Evolutionary conservation across 1,139 yeast species (phyloP).

Genomic region (Citeromyces hawaiiensis): DNA sequence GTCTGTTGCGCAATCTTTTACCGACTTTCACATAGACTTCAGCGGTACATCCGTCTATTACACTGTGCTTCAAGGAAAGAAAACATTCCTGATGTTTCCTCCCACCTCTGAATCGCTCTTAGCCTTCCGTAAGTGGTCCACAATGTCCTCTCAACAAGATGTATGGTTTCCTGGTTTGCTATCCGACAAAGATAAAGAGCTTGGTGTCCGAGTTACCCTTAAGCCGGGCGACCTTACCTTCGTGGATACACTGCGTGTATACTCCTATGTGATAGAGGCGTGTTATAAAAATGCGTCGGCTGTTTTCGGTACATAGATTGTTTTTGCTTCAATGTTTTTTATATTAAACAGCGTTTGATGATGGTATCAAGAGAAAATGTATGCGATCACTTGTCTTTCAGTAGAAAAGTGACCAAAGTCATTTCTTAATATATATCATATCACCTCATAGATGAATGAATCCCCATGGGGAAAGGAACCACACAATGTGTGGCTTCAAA

Average conservation of each 20-base stretch:
- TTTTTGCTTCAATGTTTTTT: too few relatives aligned
- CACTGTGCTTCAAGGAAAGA: slow-evolving; percentile 61
- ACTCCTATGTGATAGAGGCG: slow-evolving; percentile 55
- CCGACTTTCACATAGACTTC: slow-evolving; percentile 86
- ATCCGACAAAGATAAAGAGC: slow-evolving; percentile 4
- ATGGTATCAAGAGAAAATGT: too few relatives aligned
- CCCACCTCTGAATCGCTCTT: slow-evolving; percentile 53
- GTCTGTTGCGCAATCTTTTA: slow-evolving; percentile 73
- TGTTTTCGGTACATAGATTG: slow-evolving; percentile 27
- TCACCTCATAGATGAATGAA: too few relatives aligned
- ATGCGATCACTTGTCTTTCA: too few relatives aligned
- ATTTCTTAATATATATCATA: too few relatives aligned
- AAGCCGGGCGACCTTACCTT: slow-evolving; percentile 66
- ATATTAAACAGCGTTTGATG: too few relatives aligned
- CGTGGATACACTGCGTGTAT: slow-evolving; percentile 88
- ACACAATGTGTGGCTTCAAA: too few relatives aligned
- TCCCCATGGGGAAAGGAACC: too few relatives aligned
- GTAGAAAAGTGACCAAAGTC: too few relatives aligned
- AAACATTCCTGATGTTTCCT: slow-evolving; percentile 66
- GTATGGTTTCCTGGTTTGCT: slow-evolving; percentile 55
- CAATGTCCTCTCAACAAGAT: slow-evolving; percentile 45
- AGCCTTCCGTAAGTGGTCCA: slow-evolving; percentile 63
- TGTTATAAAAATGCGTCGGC: slow-evolving; percentile 53
- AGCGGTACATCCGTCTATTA: slow-evolving; percentile 91
- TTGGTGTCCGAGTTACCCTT: slow-evolving; percentile 55